Base-by-base conservation (phyloP, 257 asterid genomes). In the Petrea volubilis region DNA sequence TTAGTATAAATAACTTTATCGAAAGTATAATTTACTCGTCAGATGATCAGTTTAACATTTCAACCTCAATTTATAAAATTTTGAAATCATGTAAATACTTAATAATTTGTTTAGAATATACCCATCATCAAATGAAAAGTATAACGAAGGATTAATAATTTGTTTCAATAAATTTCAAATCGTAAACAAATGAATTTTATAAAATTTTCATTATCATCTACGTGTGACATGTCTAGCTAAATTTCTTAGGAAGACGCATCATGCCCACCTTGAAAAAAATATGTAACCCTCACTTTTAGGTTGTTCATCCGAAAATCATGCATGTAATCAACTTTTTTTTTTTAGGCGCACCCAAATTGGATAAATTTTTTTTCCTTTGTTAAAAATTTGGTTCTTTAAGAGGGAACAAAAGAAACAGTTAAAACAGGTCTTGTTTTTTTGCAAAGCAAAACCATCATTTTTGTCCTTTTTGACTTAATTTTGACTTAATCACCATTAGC, bases 291-390 rank as follows among this genome's bases (percentile, higher is more conserved):
- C 28, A 33, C 70, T 25, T 64, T 44, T 44, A 24, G 41, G 27
- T 64, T 44, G 70, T 58, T 64, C 46, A 27, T 59, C 70, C 70
- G 44, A 64, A 28, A 46, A 64, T 64, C 58, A 27, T 64, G 70
- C 70, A 46, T 27, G 28, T 64, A 25, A 44, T 64, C 70, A 64
- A 44, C 44, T 23, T 64, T 64, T 64, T 64, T n/a, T n/a, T n/a
- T n/a, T n/a, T n/a, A n/a, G 70, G 57, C 40, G 52, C 56, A 63
- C 68, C 68, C 23, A 62, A 62, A 24, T 62, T 21, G 68, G 38
- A 40, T 40, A 13, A 1, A 46, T 64, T 7, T 25, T 2, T 56
- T 20, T 21, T 7, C 18, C 13, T 31, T 59, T 57, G 15, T 4
- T 27, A 24, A 56, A 57, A 14, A 11, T 55, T 27, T 33, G 5